Evolutionary conservation across 768 basidiomycete genomes (phyloP), one percentile per base, ranked within the genome.

Genomic region (Psilocybe azurescens): DNA sequence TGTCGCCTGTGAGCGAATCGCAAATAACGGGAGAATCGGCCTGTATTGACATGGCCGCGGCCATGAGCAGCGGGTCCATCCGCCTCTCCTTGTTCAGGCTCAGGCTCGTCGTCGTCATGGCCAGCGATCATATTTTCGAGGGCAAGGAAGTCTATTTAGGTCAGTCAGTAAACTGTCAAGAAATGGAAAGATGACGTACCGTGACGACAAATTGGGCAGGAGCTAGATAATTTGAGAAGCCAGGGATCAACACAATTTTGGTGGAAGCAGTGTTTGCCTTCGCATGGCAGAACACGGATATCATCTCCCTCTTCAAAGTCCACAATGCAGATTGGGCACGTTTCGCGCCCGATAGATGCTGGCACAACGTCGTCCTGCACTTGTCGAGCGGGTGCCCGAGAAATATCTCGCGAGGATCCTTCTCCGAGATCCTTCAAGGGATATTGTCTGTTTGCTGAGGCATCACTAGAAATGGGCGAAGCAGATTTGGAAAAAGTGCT

Each of bases 271-370:
- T 98, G 96, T 65, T 92, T 88, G 50, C 91, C 91, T 70, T 95
- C 93, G 74, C 96, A 98, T 1, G 95, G 96, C 52, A 98, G 76
- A 44, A 97, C 83, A 24, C 96, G 88, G 13, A 97, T 76, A 72
- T 97, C 93, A 69, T 98, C 96, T 1, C 95, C 96, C 63, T 93
- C 90, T 73, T 95, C 92, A 69, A 98, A 98, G 67, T 97, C 95
- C 49, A 93, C 82, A 61, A 98, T 90, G 74, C 96, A 98, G 63
- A 98, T 98, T 4, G 96, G 95, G 77, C 96, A 98, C 11, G 90
- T 94, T 74, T 95, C 91, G 41, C 86, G 84, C 4, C 91, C 91
- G 38, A 93, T 92, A 13, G 84, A 81, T 41, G 82, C 86, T 1
- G 88, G 89, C 54, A 86, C 79, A 14, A 85, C 73, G 39, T 83